These are phyloP conservation scores for Begonia masoniana DNA, from an alignment of 306 rosid species.

Conservation along the genomic window DNA sequence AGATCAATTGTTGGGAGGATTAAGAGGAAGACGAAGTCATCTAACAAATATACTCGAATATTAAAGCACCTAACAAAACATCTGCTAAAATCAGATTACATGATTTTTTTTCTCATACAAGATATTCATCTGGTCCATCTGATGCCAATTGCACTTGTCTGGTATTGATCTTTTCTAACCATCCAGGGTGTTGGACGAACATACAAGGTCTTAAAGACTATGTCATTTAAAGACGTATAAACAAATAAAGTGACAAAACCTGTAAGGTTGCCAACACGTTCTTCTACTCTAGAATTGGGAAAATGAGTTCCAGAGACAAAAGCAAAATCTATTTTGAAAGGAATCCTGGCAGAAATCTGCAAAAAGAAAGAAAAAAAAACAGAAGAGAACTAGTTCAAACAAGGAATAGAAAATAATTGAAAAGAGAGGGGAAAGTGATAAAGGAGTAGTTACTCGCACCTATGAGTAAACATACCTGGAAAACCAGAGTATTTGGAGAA, in stretches of 20 bases:
- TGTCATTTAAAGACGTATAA: too few relatives aligned
- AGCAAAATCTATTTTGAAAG: constrained; percentile 62
- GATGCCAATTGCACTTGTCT: too few relatives aligned
- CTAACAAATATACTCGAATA: too few relatives aligned
- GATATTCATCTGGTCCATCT: too few relatives aligned
- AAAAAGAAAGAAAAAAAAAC: constrained; percentile 11
- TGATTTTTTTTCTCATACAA: too few relatives aligned
- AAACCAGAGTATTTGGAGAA: constrained; percentile 64
- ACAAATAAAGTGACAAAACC: constrained; percentile 25
- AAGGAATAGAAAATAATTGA: neutral
- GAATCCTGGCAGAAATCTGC: constrained; percentile 70
- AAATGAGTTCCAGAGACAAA: constrained; percentile 59
- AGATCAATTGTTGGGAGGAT: too few relatives aligned
- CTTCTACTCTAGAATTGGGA: constrained; percentile 38
- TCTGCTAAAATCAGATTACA: too few relatives aligned
- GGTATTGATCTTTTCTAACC: too few relatives aligned
- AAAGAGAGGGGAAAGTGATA: neutral
- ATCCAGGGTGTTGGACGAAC: too few relatives aligned
- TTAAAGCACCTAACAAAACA: too few relatives aligned
- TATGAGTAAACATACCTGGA: constrained; percentile 49
- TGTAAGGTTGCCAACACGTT: constrained; percentile 65
- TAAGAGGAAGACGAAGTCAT: too few relatives aligned
- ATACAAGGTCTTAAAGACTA: too few relatives aligned
- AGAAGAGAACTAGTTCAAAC: constrained; percentile 1
- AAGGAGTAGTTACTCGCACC: neutral